Evolutionary conservation across 345 rosid genomes (phyloP).

Genomic region (Dipteronia dyeriana): DNA sequence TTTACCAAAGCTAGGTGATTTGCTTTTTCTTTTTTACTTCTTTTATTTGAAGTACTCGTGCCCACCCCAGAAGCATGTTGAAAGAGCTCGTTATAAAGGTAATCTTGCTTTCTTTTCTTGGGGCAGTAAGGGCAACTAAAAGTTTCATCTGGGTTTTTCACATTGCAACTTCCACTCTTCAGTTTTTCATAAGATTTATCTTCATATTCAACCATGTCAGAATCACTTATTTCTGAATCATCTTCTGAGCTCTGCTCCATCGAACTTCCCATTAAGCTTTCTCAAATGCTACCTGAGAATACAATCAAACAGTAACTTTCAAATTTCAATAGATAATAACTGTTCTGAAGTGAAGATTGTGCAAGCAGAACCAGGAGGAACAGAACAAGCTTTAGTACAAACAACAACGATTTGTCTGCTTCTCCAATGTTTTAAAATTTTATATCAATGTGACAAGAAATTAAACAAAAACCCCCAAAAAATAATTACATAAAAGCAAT

Average conservation of each 20-base stretch:
- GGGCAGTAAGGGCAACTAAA: conserved; percentile 84
- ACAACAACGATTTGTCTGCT: background rate
- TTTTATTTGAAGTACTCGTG: conserved; percentile 65
- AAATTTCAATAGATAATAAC: background rate
- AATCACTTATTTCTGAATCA: conserved; percentile 47
- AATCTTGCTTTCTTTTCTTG: conserved; percentile 65
- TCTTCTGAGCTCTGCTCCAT: conserved; percentile 36
- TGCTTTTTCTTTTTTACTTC: conserved; percentile 74
- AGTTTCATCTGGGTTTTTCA: conserved; percentile 54
- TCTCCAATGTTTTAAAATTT: background rate
- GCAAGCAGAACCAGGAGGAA: conserved; percentile 6
- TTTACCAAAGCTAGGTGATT: conserved; percentile 79
- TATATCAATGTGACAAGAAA: background rate
- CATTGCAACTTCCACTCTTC: conserved; percentile 64
- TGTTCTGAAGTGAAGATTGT: background rate
- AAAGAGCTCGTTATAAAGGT: conserved; percentile 66
- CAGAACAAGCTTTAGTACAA: background rate
- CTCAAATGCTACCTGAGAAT: conserved; percentile 10
- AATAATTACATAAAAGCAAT: background rate
- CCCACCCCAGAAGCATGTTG: conserved; percentile 99
- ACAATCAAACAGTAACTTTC: background rate
- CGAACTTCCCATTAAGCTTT: conserved; percentile 1
- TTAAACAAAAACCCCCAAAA: background rate
- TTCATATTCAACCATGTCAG: conserved; percentile 51
- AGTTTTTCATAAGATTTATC: conserved; percentile 62